Base-by-base conservation (phyloP, 2,329 filamentous ascomycete species). In the Aspergillus carbonarius region DNA sequence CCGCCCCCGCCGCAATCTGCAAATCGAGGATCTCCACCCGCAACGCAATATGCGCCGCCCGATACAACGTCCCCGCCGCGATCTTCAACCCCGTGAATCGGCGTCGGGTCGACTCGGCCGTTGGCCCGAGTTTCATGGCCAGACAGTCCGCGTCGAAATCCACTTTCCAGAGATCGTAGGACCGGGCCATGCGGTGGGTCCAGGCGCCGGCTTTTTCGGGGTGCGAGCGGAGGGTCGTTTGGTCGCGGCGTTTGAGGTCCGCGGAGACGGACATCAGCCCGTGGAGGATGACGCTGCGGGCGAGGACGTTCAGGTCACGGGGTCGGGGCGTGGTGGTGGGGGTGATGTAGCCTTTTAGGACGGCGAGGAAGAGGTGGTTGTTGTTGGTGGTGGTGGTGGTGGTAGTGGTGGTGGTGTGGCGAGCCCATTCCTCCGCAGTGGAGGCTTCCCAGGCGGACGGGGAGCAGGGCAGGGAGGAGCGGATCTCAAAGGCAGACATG, bases 401-500 rank as follows among this genome's bases (percentile, higher is more conserved):
- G 77, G 74, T 50, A 72, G 70, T 25, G 72, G 62, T 1, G 23
- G 23, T 3, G 23, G 23, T 23, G 5, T 23, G 23, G 23, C 77
- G 74, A 1, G 75, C 73, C 84, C 84, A 85, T 35, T 80, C 77
- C 6, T 78, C 74, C 0, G 83, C 79, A 0, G 82, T 80, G 1
- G 76, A 70, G 2, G 85, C 84, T 67, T 87, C 85, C 85, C 85
- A 88, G 0, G 82, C 64, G 0, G 75, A 68, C 51, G 84, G 78
- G 40, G 80, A 77, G 64, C 83, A 87, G 0, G 85, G 85, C 2
- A 88, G 69, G 1, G 79, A 77, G 0, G 84, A 79, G 0, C 83
- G 79, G 1, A 88, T 77, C 64, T 88, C 85, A 51, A 87, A 87
- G 0, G 85, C 83, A 1, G 84, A 87, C 85, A 88, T 88, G 70